Evolutionary conservation across 1,284 basidiomycete species (phyloP).

Genomic region (Stereum hirsutum): DNA sequence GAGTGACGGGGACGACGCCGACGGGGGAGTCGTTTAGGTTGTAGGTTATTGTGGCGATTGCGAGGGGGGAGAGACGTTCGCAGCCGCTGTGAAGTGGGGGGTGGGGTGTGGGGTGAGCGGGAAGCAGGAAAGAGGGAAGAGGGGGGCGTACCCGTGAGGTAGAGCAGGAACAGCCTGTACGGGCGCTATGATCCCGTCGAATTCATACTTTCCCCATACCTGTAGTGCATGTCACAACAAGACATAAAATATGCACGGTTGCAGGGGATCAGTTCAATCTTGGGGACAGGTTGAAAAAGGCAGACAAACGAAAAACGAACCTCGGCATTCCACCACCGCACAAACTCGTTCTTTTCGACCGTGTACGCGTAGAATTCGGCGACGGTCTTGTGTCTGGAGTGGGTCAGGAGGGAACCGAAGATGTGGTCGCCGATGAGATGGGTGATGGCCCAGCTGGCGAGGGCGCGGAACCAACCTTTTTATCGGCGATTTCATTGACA

Average conservation of each 20-base stretch:
- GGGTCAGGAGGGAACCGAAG: constrained; percentile 38
- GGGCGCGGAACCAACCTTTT: constrained; percentile 39
- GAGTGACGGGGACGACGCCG: constrained; percentile 74
- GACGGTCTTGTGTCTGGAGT: constrained; percentile 43
- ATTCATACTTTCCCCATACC: constrained; percentile 63
- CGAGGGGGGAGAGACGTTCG: constrained; percentile 26
- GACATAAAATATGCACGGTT: too few relatives aligned
- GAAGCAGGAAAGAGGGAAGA: neutral
- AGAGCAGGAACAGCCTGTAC: constrained; percentile 67
- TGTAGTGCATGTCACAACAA: constrained; percentile 16
- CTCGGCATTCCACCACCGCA: neutral
- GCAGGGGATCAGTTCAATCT: neutral
- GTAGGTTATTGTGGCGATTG: constrained; percentile 43
- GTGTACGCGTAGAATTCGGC: constrained; percentile 42
- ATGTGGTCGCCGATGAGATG: constrained; percentile 39
- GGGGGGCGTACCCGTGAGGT: constrained; percentile 49
- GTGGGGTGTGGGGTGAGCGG: neutral
- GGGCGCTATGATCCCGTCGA: constrained; percentile 76
- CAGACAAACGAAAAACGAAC: neutral
- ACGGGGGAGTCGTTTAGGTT: constrained; percentile 76
- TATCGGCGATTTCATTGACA: too few relatives aligned
- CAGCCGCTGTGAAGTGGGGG: neutral
- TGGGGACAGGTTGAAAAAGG: neutral
- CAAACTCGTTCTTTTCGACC: constrained; percentile 39
- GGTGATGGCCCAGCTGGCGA: constrained; percentile 38